Base-by-base conservation (phyloP, 139 green algal species). In the Tetradesmus lagerheimii region DNA sequence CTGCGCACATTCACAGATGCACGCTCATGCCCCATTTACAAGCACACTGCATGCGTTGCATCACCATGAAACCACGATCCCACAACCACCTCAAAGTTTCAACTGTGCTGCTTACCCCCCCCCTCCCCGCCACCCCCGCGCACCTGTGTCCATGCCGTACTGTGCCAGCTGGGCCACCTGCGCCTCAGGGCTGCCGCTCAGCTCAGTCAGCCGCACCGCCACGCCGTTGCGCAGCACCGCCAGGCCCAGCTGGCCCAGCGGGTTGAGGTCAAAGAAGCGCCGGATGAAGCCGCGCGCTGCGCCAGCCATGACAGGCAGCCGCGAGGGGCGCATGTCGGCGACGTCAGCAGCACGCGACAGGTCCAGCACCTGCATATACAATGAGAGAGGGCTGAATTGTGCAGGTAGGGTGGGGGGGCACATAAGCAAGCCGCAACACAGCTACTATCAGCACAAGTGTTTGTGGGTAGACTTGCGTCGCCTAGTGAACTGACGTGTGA, bases 251-350 rank as follows among this genome's bases (percentile, higher is more conserved):
- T 99, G 97, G 76, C 93, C 96, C 35, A 99, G 91, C 0, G 97
- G 97, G 90, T 99, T 99, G 45, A 94, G 89, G 90, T 99, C 97
- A 83, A 99, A 99, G 92, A 99, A 99, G 80, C 97, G 91, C 15
- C 95, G 92, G 16, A 99, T 92, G 88, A 99, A 99, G 20, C 80
- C 87, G 78, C 94, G 89, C 27, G 91, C 75, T 41, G 93, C 90
- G 4, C 81, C 83, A 9, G 92, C 80, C 91, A 99, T 96, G 37
- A 96, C 94, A 0, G 93, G 91, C 37, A 96, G 89, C 20, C 98
- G 93, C 78, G 91, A 96, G 66, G 97, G 97, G 2, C 96, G 93
- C 91, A 99, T 94, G 92, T 99, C 98, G 23, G 86, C 74, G 3
- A 92, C 93, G 1, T 92, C 82, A 2, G 97, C 94, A 5, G 96